phyloP scores from a whole-genome alignment of 1,139 yeast species.

The Geotrichum reessii region DNA sequence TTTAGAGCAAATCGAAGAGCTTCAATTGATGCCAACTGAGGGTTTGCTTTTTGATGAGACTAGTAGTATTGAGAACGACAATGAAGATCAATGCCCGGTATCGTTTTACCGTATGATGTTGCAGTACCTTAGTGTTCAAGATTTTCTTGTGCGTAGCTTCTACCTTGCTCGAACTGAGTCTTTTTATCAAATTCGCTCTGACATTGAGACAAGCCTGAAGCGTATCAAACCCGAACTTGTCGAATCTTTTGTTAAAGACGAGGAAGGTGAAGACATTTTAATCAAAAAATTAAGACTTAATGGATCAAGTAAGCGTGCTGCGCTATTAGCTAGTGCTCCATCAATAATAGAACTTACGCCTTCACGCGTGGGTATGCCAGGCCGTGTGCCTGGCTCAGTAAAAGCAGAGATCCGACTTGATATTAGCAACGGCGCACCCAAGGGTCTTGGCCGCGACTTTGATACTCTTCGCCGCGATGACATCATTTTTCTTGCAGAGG shows the following conservation, averaged over 20 bases:
- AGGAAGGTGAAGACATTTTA: conserved; percentile 18
- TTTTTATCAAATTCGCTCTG: conserved; percentile 27
- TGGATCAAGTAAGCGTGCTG: conserved; percentile 36
- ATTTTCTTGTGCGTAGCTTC: conserved; percentile 34
- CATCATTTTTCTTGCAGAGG: conserved; percentile 29
- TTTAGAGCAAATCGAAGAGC: conserved; percentile 10
- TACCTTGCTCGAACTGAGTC: conserved; percentile 24
- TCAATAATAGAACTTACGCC: conserved; percentile 30
- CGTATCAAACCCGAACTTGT: conserved; percentile 27
- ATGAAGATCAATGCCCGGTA: conserved; percentile 13
- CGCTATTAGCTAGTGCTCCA: conserved; percentile 23
- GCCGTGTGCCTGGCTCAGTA: conserved; percentile 11
- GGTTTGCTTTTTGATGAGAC: conserved; percentile 15
- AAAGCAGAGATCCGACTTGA: conserved; percentile 16
- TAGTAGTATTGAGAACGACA: neutral
- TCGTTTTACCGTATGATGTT: conserved; percentile 28
- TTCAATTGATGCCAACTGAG: conserved; percentile 24
- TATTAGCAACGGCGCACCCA: conserved; percentile 19
- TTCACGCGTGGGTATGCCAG: conserved; percentile 22
- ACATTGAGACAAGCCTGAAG: conserved; percentile 27
- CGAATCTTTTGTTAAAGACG: conserved; percentile 11
- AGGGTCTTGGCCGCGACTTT: conserved; percentile 33
- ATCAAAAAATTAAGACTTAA: conserved; percentile 14
- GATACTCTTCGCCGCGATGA: conserved; percentile 31
- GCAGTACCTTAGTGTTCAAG: conserved; percentile 37